Conservation (phyloP, 2,329 filamentous ascomycete species). For the Colletotrichum sp. region DNA sequence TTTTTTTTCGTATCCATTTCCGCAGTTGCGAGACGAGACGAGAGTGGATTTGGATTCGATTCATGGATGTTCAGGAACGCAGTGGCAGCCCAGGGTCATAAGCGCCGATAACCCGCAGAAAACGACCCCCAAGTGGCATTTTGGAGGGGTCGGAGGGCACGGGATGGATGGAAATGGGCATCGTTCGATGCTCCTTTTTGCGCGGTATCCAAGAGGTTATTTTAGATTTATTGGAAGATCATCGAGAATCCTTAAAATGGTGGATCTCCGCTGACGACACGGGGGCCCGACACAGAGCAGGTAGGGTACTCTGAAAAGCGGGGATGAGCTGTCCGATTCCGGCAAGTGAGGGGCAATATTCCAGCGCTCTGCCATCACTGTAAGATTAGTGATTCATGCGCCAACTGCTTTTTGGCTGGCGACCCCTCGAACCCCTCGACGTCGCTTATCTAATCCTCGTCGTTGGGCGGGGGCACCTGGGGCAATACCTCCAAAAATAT, state of each 20-base stretch:
- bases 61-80: neutral
- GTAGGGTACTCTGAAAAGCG: neutral
- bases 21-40: neutral
- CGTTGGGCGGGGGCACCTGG: neutral
- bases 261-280: conserved; percentile 15
- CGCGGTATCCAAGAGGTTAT: conserved; percentile 12
- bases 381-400: conserved; percentile 19
- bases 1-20: neutral
- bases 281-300: neutral
- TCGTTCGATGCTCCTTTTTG: conserved; percentile 4
- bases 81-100: neutral
- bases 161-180: neutral
- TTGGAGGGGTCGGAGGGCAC: neutral
- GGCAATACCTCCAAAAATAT: conserved; percentile 14
- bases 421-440: neutral
- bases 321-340: neutral
- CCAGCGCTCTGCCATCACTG: neutral
- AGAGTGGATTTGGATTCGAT: neutral
- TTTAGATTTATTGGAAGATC: conserved; percentile 19
- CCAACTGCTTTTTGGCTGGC: neutral
- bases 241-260: conserved; percentile 7
- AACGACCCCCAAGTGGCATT: neutral
- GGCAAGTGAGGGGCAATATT: conserved; percentile 16
- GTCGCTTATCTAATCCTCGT: conserved; percentile 21
- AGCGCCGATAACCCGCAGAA: neutral